phyloP scores from a whole-genome alignment of 2,329 filamentous ascomycete genomes.

The Ophiobolus disseminans region DNA sequence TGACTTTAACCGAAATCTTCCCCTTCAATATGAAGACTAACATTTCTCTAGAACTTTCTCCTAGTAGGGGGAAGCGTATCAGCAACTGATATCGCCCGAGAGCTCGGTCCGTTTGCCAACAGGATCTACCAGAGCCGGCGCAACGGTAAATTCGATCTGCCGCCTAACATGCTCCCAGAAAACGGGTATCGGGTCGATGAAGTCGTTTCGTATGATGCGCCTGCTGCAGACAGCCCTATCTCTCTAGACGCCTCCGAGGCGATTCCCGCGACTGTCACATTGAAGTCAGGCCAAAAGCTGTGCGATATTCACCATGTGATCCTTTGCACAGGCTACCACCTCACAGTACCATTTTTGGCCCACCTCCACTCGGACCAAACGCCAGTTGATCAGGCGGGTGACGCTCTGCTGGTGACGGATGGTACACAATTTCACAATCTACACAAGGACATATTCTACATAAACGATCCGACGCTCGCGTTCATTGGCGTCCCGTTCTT shows the following conservation, averaged over 20 bases:
- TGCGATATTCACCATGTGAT: constrained; percentile 67
- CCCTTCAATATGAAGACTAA: not conserved
- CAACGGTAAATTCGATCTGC: constrained; percentile 66
- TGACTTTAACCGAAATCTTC: not conserved
- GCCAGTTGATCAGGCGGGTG: constrained; percentile 56
- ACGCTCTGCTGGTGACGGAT: constrained; percentile 66
- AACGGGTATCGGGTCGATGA: constrained; percentile 62
- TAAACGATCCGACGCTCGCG: constrained; percentile 67
- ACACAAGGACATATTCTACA: constrained; percentile 75
- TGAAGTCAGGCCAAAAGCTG: constrained; percentile 62
- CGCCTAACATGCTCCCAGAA: constrained; percentile 60
- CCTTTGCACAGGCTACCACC: constrained; percentile 73
- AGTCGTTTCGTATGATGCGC: constrained; percentile 56
- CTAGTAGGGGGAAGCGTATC: constrained; percentile 65
- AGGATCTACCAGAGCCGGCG: constrained; percentile 64
- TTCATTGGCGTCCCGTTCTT: constrained; percentile 73
- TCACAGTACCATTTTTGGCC: constrained; percentile 69
- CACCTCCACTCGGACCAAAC: constrained; percentile 58
- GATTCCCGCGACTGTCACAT: constrained; percentile 59
- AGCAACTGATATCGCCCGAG: constrained; percentile 61
- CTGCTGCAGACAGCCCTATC: not conserved
- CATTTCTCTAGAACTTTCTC: constrained; percentile 57
- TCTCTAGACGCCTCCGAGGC: constrained; percentile 31
- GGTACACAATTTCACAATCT: constrained; percentile 70
- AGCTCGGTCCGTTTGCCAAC: constrained; percentile 55